Evolutionary conservation across 75 land plant genomes (phyloP).

Genomic region (Pinus taeda): DNA sequence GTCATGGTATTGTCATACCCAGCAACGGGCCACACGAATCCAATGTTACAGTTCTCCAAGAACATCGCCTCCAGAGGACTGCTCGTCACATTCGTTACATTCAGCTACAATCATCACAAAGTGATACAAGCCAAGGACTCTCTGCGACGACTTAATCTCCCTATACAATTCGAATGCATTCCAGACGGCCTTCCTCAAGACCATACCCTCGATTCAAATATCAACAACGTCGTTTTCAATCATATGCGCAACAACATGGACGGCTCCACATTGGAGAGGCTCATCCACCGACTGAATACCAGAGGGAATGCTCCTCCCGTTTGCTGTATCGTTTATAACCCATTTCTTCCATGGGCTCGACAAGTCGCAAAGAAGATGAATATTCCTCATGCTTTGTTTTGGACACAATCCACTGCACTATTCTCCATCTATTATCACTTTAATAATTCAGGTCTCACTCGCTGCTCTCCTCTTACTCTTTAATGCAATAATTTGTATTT

Average conservation of each 20-base stretch:
- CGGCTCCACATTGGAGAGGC: not conserved
- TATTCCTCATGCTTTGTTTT: not conserved
- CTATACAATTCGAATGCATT: slow-evolving; percentile 1
- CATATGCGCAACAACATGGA: not conserved
- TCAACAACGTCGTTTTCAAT: not conserved
- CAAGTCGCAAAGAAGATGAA: not conserved
- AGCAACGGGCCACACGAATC: not conserved
- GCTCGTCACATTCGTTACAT: too few species aligned
- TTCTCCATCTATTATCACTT: too few species aligned
- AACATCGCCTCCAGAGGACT: too few species aligned
- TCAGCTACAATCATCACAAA: too few species aligned
- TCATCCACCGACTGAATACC: not conserved
- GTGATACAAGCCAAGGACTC: too few species aligned
- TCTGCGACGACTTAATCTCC: not conserved
- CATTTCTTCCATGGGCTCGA: slow-evolving; percentile 1
- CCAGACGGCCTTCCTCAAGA: not conserved
- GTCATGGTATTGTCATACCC: too few species aligned
- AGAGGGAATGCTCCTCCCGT: not conserved
- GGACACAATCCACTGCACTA: slow-evolving; percentile 2
- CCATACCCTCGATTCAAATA: not conserved
- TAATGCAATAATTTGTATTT: too few species aligned
- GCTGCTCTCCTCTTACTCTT: too few species aligned
- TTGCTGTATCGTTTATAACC: not conserved
- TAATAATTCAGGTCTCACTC: too few species aligned
- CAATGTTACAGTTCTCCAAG: not conserved